Evolutionary conservation across 75 land plant species (phyloP).

Genomic region (Ceratopteris richardii): DNA sequence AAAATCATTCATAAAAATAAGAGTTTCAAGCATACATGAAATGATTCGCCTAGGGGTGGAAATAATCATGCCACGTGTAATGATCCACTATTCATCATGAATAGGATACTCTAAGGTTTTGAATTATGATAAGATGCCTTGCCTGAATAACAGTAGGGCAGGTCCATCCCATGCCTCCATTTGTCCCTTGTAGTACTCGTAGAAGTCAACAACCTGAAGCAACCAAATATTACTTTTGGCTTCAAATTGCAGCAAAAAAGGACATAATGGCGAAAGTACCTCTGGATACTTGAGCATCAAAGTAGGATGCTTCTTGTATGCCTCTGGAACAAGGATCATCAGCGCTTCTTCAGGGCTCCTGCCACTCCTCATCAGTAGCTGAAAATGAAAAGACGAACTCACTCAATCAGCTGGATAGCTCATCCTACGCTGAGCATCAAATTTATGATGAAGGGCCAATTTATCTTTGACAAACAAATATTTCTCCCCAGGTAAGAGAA

Average conservation of each 20-base stretch:
- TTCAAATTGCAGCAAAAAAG: neutral
- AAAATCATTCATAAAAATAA: too few species aligned
- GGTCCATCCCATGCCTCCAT: constrained; percentile 99
- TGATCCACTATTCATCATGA: too few species aligned
- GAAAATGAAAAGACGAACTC: constrained; percentile 7
- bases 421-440: too few species aligned
- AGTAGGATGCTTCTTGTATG: constrained; percentile 97
- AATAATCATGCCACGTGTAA: too few species aligned
- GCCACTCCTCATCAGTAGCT: constrained; percentile 93
- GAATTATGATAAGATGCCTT: too few species aligned
- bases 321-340: constrained; percentile 99
- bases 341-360: constrained; percentile 81
- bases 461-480: too few species aligned
- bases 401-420: too few species aligned
- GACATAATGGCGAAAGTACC: constrained; percentile 30
- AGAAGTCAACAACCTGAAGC: constrained; percentile 76
- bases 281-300: constrained; percentile 86
- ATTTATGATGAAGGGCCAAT: too few species aligned
- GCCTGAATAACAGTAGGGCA: constrained; percentile 96
- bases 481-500: too few species aligned
- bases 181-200: constrained; percentile 96
- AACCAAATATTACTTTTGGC: neutral
- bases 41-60: too few species aligned
- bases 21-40: too few species aligned
- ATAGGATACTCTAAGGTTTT: too few species aligned